Base-by-base conservation (phyloP, 2,329 filamentous ascomycete genomes). In the Fusarium piperis region DNA sequence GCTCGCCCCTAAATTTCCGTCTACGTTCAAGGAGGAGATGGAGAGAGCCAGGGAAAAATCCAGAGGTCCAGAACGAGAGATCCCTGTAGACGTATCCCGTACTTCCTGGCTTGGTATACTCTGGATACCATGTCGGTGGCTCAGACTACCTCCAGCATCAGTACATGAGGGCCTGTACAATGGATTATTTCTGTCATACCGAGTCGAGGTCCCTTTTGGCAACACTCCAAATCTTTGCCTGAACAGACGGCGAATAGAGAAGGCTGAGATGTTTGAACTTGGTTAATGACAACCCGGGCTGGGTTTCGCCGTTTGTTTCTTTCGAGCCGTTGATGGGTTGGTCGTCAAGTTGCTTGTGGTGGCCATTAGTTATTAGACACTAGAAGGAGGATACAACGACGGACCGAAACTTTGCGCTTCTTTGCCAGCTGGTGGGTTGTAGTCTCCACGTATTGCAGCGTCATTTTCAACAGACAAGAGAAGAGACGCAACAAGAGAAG, bases 31-130 rank as follows among this genome's bases (percentile, higher is more conserved):
- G 59, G 1, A 83, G 44, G 7, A 76, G 73, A 58, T 82, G 81
- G 4, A 83, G 41, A 9, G 68, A 78, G 0, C 79, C 82, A 0
- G 82, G 82, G 46, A 84, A 83, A 78, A 83, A 83, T 18, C 81
- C 82, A 55, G 81, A 82, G 2, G 81, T 83, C 81, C 81, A 83
- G 46, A 83, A 83, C 6, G 80, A 75, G 6, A 78, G 72, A 18
- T 81, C 77, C 2, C 78, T 72, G 74, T 84, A 81, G 18, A 82
- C 78, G 63, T 85, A 86, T 15, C 70, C 74, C 0, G 73, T 77
- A 1, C 77, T 74, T 10, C 77, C 78, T n/a, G 81, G 80, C 28
- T 80, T 74, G 11, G 80, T 83, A 64, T 83, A 81, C 65, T 83
- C 82, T 1, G 81, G 81, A 65, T 78, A 82, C 2, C 77, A 30